Evolutionary conservation across 1,284 basidiomycete species (phyloP), one percentile per base, ranked within the genome.

Genomic region (Fomes fomentarius): DNA sequence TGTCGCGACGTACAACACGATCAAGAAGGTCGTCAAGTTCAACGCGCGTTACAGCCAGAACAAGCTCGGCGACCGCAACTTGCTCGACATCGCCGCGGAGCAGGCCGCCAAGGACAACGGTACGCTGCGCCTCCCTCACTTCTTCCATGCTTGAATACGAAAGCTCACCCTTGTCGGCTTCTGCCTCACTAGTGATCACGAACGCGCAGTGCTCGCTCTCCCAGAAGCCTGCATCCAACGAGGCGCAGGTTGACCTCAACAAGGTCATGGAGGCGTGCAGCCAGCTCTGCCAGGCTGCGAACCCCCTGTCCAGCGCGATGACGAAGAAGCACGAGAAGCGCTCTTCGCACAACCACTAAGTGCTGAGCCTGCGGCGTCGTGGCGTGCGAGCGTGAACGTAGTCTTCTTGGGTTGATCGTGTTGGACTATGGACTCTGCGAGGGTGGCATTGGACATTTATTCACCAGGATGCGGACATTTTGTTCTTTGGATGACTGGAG

Each of bases 1-100:
- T 31, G 43, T 45, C 43, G 25, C 25, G 43, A 45, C 43, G 43
- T 45, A 34, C 43, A 45, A 45, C 30, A 14, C 43, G 30, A 45
- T 45, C 43, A 45, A 45, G 43, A 45, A 35, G 30, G 26, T 25
- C 2, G 21, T 45, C 43, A 45, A 45, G 43, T 45, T 45, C 43
- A 45, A 45, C 30, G 43, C 43, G 30, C 43, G 43, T 10, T 45
- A 45, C 43, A 45, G 43, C 43, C 43, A 45, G 43, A 45, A 45
- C 33, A 45, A 45, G 43, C 43, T 34, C 31, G 43, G 43, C 17
- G 43, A 45, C 8, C 43, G 33, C 30, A 45, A 45, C 43, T 31
- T 45, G 14, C 43, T 45, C 43, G 43, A 45, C 43, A 45, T 45
- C 24, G 43, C 43, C 33, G 43, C 43, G 3, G 43, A 33, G 19